Conservation (phyloP, 1,139 yeast species). For the Nakaseomyces nivariensis region DNA sequence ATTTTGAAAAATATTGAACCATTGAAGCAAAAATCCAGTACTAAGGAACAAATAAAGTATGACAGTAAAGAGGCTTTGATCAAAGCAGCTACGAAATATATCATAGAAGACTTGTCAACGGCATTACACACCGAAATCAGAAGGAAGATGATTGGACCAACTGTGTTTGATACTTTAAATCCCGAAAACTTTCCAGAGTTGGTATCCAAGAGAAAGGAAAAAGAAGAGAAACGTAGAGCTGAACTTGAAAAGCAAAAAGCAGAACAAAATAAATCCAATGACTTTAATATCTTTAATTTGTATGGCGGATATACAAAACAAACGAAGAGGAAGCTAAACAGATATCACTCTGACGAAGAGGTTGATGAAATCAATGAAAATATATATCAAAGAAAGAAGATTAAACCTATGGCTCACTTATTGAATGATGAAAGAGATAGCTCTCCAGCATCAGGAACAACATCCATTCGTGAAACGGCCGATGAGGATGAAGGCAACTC, state of each 20-base stretch:
- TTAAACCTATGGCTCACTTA: slow-evolving; percentile 59
- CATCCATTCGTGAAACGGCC: slow-evolving; percentile 32
- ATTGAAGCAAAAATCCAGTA: background rate
- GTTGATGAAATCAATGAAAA: slow-evolving; percentile 10
- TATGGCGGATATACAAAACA: slow-evolving; percentile 19
- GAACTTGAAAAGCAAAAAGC: slow-evolving; percentile 20
- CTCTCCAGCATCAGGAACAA: background rate
- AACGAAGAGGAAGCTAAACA: slow-evolving; percentile 16
- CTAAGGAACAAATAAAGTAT: slow-evolving; percentile 9
- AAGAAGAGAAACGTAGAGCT: slow-evolving; percentile 25
- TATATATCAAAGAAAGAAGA: slow-evolving; percentile 10
- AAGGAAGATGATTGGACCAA: slow-evolving; percentile 66
- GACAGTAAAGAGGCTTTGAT: slow-evolving; percentile 27
- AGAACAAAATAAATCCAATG: slow-evolving; percentile 14
- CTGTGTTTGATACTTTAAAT: slow-evolving; percentile 50
- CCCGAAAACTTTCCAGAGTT: slow-evolving; percentile 51
- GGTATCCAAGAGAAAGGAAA: slow-evolving; percentile 35
- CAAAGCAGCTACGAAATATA: slow-evolving; percentile 49
- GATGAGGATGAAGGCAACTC: slow-evolving; percentile 26
- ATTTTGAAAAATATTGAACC: slow-evolving; percentile 1
- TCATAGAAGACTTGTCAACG: slow-evolving; percentile 54
- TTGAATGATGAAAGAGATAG: slow-evolving; percentile 41
- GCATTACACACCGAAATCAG: slow-evolving; percentile 64
- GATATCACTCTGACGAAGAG: slow-evolving; percentile 10
- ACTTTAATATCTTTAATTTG: slow-evolving; percentile 26